Conservation (phyloP, 345 rosid species). For the Hevea brasiliensis region DNA sequence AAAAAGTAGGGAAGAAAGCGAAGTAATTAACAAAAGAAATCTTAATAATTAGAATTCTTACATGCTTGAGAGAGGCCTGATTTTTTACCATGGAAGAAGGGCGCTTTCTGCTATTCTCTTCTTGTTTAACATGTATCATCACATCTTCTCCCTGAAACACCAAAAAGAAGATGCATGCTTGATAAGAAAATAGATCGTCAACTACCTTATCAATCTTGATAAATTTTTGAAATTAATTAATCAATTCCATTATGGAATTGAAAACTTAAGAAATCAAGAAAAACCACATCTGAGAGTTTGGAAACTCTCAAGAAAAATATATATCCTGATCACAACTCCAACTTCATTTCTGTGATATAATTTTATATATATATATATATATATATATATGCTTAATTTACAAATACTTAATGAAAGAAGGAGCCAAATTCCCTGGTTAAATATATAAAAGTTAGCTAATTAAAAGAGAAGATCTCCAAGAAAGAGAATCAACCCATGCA, state of each 20-base stretch:
- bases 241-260: background rate
- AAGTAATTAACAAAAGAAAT: background rate
- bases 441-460: too few relatives aligned
- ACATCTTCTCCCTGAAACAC: background rate
- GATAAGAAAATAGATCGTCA: background rate
- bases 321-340: too few relatives aligned
- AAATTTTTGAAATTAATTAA: background rate
- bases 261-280: background rate
- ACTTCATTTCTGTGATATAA: too few relatives aligned
- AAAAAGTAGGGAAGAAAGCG: background rate
- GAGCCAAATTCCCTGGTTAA: too few relatives aligned
- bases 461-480: background rate
- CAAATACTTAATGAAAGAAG: too few relatives aligned
- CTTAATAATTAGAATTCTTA: background rate
- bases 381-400: too few relatives aligned
- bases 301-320: too few relatives aligned
- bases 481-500: background rate
- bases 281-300: too few relatives aligned
- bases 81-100: conserved; percentile 7
- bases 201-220: background rate
- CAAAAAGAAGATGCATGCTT: background rate
- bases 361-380: too few relatives aligned
- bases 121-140: background rate
- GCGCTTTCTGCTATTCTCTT: background rate
- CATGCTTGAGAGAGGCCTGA: background rate